Base-by-base conservation (phyloP, 2,329 filamentous ascomycete species). In the Pyricularia pennisetigena region DNA sequence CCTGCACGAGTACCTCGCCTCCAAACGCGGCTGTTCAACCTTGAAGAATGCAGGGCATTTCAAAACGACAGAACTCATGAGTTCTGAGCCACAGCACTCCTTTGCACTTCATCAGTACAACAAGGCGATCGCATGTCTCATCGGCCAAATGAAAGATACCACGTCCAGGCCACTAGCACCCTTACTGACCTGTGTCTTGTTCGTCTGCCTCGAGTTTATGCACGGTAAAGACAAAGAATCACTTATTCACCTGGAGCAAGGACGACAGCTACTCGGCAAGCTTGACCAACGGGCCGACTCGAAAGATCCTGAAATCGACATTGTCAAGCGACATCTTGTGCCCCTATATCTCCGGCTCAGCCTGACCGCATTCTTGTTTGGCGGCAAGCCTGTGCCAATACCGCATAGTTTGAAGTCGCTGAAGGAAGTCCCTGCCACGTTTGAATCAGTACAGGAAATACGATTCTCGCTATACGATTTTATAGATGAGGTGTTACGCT, bases 131-230 rank as follows among this genome's bases (percentile, higher is more conserved):
- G 57, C 67, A 5, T 68, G 49, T 54, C 68, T 70, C 9, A 68
- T 70, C 10, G 67, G 65, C 6, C 69, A 67, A 41, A 68, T 70
- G 68, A 65, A 32, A 20, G 67, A 64, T n/a, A 24, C 64, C 2
- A 35, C 54, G 6, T 28, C 35, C 20, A 59, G 35, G 9, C 69
- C 69, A 2, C 62, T 70, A 1, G 69, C 64, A 2, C 66, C 70
- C 14, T 41, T 71, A 26, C 66, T 71, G 66, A 70, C 70, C 4
- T 70, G 69, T 49, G 54, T 71, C 12, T 68, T 71, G 29, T 71
- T 82, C 70, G 81, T 83, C 28, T 84, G 83, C 71, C 80, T 86
- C 65, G 85, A 86, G 73, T 83, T 84, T 71, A 76, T 86, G 69
- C 82, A 82, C 41, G 81, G 82, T 54, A 81, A 85, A 69, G 80